A percentile compares a stretch with the other conserved stretches of the same genome.
phyloP scores from a whole-genome alignment of 768 basidiomycete species.

The Mycena galericulata region DNA sequence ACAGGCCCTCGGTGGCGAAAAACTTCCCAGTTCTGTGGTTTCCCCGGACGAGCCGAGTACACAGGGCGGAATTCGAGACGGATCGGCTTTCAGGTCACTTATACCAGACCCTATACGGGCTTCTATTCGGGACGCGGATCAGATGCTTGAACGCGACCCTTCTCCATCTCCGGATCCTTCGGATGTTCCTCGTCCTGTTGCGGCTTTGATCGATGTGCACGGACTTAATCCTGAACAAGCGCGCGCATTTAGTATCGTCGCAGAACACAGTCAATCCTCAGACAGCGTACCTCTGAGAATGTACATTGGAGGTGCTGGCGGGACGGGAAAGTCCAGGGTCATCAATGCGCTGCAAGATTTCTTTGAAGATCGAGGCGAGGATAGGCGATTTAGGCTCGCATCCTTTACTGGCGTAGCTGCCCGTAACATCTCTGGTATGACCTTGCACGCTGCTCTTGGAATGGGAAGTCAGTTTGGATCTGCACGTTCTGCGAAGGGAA shows the following conservation, averaged over 20 bases:
- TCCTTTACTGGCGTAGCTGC: too few relatives aligned
- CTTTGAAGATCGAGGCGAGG: not conserved
- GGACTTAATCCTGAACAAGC: not conserved
- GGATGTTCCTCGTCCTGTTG: not conserved
- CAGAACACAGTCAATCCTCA: not conserved
- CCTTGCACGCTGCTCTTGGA: not conserved
- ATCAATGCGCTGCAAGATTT: not conserved
- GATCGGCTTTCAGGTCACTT: not conserved
- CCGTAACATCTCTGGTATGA: too few relatives aligned
- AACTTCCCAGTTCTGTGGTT: not conserved
- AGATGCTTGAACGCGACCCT: not conserved
- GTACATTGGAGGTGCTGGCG: too few relatives aligned
- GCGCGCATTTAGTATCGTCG: too few relatives aligned
- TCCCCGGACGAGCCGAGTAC: not conserved
- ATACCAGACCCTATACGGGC: not conserved
- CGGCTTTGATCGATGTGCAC: not conserved
- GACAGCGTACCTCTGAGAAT: not conserved
- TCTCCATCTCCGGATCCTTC: not conserved
- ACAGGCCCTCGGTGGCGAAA: not conserved
- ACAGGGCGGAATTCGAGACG: not conserved
- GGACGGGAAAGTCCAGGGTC: too few relatives aligned
- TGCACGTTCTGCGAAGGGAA: not conserved
- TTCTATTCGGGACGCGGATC: not conserved
- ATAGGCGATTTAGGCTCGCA: not conserved
- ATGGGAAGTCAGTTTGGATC: not conserved